Percentiles rank a stretch among this genome's conserved stretches.
phyloP scores from a whole-genome alignment of 2,329 filamentous ascomycete species.

The Phialophora chinensis region DNA sequence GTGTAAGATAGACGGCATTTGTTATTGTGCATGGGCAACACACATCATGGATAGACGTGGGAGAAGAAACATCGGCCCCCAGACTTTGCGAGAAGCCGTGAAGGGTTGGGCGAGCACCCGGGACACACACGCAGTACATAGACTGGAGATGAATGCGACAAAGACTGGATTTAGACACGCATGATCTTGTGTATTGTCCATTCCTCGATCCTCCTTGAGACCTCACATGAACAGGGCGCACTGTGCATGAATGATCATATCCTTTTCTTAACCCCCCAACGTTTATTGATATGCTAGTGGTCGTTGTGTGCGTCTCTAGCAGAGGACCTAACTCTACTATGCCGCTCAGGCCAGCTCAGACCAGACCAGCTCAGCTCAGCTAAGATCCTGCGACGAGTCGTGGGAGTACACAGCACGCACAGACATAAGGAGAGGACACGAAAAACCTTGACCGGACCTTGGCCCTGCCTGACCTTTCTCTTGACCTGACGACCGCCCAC shows the following conservation, averaged over 20 bases:
- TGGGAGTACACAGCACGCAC: no score
- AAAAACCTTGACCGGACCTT: not conserved
- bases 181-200: no score
- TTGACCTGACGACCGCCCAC: not conserved
- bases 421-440: not conserved
- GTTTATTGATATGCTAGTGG: not conserved
- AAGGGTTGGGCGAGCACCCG: not conserved
- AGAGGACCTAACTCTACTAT: not conserved
- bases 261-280: not conserved
- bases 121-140: not conserved
- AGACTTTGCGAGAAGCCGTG: not conserved
- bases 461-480: not conserved
- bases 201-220: no score
- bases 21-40: not conserved
- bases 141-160: no score
- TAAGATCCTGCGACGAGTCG: no score
- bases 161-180: no score
- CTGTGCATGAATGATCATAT: not conserved
- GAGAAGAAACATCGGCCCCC: not conserved
- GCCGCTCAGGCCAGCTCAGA: not conserved
- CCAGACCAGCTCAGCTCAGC: no score
- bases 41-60: not conserved
- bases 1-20: constrained; percentile 6
- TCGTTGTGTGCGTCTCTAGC: not conserved
- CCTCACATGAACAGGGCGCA: no score